Evolutionary conservation across 345 rosid genomes (phyloP).

Genomic region (Gossypium raimondii): DNA sequence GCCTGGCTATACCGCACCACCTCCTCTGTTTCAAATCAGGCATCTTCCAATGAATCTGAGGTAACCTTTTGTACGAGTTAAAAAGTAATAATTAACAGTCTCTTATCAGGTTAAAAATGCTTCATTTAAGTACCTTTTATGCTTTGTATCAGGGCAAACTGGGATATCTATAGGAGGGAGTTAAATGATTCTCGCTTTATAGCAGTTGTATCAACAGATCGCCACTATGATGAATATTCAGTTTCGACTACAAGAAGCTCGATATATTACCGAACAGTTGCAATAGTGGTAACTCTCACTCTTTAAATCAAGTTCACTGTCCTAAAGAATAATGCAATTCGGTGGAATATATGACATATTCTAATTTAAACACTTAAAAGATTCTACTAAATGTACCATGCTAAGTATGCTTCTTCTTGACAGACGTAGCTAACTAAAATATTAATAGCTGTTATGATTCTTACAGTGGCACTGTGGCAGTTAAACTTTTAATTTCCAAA

Average conservation of each 20-base stretch:
- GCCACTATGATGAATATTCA: constrained; percentile 43
- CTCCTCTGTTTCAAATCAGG: constrained; percentile 68
- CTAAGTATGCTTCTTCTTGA: neutral
- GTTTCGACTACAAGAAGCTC: constrained; percentile 51
- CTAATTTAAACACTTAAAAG: neutral
- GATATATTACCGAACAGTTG: constrained; percentile 56
- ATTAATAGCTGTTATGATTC: neutral
- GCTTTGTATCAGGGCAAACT: constrained; percentile 49
- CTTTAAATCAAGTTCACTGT: neutral
- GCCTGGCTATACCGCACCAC: constrained; percentile 83
- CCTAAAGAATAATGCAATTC: neutral
- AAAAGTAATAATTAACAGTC: neutral
- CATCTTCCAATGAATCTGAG: constrained; percentile 74
- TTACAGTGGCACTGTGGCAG: neutral
- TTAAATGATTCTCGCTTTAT: constrained; percentile 45
- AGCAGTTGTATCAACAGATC: constrained; percentile 68
- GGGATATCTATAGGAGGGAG: constrained; percentile 66
- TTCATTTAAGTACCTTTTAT: neutral
- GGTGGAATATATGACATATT: neutral
- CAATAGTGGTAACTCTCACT: constrained; percentile 45
- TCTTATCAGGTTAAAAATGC: neutral
- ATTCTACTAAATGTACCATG: neutral
- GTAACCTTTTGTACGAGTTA: constrained; percentile 21
- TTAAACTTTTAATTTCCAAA: neutral
- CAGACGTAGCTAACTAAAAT: neutral